Conservation (phyloP, 73 alveolate genomes). For the Paramecium sonneborni region DNA sequence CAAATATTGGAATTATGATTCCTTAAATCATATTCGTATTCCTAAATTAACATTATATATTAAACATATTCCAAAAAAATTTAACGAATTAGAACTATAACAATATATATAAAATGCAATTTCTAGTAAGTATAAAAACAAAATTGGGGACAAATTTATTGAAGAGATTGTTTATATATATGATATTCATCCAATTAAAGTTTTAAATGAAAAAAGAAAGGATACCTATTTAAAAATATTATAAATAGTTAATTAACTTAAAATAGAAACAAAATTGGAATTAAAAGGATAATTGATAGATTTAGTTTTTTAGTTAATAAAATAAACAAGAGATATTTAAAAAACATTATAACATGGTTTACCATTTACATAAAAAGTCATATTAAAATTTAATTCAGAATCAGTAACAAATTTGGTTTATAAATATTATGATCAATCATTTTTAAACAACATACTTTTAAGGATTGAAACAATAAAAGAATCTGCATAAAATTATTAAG, state of each 20-base stretch:
- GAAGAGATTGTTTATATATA: slow-evolving; percentile 45
- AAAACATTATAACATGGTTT: background rate
- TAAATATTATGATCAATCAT: background rate
- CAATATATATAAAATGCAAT: background rate
- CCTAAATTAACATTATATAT: slow-evolving; percentile 25
- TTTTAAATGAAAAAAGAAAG: background rate
- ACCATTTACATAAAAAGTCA: slow-evolving; percentile 30
- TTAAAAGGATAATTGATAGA: slow-evolving; percentile 39
- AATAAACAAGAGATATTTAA: background rate
- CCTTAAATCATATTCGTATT: background rate
- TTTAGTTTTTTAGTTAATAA: background rate
- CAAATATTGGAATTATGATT: slow-evolving; percentile 45
- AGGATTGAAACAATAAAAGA: background rate
- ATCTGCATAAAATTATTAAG: slow-evolving; percentile 1
- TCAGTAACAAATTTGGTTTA: slow-evolving; percentile 12
- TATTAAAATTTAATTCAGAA: background rate
- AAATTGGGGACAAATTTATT: background rate
- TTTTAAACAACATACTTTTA: background rate
- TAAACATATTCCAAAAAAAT: slow-evolving; percentile 41
- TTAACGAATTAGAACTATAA: background rate
- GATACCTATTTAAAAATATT: background rate
- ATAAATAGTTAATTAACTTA: background rate
- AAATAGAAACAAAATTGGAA: background rate
- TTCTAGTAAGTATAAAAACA: background rate
- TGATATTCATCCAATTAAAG: slow-evolving; percentile 39